Percentiles rank a stretch among this genome's conserved stretches.
Conservation (phyloP, 768 basidiomycete genomes). For the Pulveroboletus sp. region DNA sequence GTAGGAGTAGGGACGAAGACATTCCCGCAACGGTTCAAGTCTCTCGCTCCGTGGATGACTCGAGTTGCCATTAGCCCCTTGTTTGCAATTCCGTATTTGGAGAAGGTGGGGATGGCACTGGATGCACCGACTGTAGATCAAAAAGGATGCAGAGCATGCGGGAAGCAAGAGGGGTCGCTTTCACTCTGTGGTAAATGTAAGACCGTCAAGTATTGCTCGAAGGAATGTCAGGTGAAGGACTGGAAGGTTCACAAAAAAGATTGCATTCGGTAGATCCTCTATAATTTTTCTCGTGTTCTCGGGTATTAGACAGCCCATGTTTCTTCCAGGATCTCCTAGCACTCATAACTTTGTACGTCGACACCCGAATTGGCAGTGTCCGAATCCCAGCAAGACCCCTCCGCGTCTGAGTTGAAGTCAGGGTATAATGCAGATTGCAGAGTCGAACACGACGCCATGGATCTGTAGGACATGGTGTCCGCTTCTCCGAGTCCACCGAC, state of each 20-base stretch:
- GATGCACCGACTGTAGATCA: not conserved
- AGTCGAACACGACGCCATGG: too few relatives aligned
- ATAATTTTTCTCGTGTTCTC: not conserved
- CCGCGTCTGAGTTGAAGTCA: too few relatives aligned
- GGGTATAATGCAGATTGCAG: too few relatives aligned
- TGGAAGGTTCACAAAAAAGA: constrained; percentile 46
- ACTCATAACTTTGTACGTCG: too few relatives aligned
- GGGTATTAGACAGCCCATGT: too few relatives aligned
- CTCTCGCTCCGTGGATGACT: constrained; percentile 42
- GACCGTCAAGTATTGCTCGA: constrained; percentile 40
- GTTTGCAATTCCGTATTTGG: constrained; percentile 50
- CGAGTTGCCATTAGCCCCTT: constrained; percentile 52
- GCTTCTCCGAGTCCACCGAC: too few relatives aligned
- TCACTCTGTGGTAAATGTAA: constrained; percentile 38
- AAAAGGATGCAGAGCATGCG: constrained; percentile 20
- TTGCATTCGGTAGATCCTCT: constrained; percentile 24
- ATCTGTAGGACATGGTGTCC: too few relatives aligned
- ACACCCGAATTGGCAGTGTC: too few relatives aligned
- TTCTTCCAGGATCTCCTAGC: too few relatives aligned
- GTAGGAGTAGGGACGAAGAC: constrained; percentile 43
- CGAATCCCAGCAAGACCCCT: too few relatives aligned
- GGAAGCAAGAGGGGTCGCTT: constrained; percentile 22
- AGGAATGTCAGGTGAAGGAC: constrained; percentile 43
- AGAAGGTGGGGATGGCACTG: constrained; percentile 29
- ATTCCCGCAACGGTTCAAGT: constrained; percentile 38